These are phyloP conservation scores for Penicillium egyptiacum DNA, from an alignment of 495 filamentous ascomycete genomes.

Conservation along the genomic window DNA sequence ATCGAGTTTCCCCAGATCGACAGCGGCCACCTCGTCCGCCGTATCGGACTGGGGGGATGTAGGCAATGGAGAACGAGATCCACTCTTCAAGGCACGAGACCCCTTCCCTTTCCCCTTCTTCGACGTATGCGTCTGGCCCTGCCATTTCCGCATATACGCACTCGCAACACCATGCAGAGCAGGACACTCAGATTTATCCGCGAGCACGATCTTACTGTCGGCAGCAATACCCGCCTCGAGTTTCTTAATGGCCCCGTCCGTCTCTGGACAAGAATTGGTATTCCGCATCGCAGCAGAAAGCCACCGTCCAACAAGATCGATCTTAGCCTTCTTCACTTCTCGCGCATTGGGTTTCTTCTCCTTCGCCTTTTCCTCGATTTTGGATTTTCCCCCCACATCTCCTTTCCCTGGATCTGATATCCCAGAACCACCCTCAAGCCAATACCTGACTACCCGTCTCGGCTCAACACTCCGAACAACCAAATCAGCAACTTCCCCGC, in stretches of 20 bases:
- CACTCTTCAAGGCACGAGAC: slow-evolving; percentile 3
- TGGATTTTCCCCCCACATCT: slow-evolving; percentile 9
- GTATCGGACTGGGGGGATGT: neutral
- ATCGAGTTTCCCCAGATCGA: slow-evolving; percentile 67
- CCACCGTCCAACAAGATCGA: slow-evolving; percentile 61
- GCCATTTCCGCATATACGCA: slow-evolving; percentile 51
- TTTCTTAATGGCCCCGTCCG: neutral
- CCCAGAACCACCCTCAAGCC: slow-evolving; percentile 21
- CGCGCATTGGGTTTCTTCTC: slow-evolving; percentile 27
- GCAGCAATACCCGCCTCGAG: neutral
- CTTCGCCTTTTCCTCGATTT: slow-evolving; percentile 19
- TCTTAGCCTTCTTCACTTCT: slow-evolving; percentile 62
- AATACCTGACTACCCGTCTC: slow-evolving; percentile 43
- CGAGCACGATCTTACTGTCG: slow-evolving; percentile 18
- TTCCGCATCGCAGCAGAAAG: slow-evolving; percentile 28
- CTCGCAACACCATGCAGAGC: slow-evolving; percentile 39
- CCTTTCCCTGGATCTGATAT: neutral
- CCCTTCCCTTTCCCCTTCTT: slow-evolving; percentile 23
- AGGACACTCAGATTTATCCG: slow-evolving; percentile 37
- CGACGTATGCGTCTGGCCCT: slow-evolving; percentile 22
- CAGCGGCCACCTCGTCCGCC: slow-evolving; percentile 12
- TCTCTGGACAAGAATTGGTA: neutral
- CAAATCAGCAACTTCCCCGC: slow-evolving; percentile 17
- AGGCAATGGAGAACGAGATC: neutral
- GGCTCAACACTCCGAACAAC: slow-evolving; percentile 42